These are phyloP conservation scores for Komagataella pastoris DNA, from an alignment of 805 yeast genomes.

Conservation along the genomic window DNA sequence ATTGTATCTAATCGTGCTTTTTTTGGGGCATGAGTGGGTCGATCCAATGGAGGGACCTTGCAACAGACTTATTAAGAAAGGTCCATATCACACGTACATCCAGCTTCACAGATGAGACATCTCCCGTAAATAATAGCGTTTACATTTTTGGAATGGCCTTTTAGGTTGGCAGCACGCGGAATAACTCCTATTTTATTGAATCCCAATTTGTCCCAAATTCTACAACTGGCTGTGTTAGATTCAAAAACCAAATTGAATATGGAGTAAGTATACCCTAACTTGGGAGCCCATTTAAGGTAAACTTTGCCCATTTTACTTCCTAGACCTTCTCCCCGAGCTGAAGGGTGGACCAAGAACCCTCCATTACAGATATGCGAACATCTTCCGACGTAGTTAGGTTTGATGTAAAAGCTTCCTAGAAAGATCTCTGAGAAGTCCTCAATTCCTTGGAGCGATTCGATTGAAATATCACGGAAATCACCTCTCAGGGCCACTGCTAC, in stretches of 20 bases:
- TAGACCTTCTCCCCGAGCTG: slow-evolving; percentile 42
- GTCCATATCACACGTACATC: not conserved
- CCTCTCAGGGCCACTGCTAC: slow-evolving; percentile 48
- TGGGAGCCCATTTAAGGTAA: slow-evolving; percentile 63
- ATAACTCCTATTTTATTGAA: slow-evolving; percentile 69
- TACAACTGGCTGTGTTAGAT: slow-evolving; percentile 61
- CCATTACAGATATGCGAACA: slow-evolving; percentile 83
- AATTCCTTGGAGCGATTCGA: slow-evolving; percentile 7
- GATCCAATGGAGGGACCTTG: not conserved
- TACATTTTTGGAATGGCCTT: slow-evolving; percentile 47
- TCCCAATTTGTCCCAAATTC: slow-evolving; percentile 76
- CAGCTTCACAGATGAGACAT: slow-evolving; percentile 20
- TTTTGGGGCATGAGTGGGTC: not conserved
- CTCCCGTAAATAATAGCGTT: slow-evolving; percentile 76
- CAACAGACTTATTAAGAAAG: not conserved
- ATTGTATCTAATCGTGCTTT: no score
- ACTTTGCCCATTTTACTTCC: slow-evolving; percentile 59
- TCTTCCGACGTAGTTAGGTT: slow-evolving; percentile 79
- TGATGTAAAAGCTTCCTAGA: slow-evolving; percentile 68
- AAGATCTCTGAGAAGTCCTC: slow-evolving; percentile 32
- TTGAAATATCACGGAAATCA: slow-evolving; percentile 6
- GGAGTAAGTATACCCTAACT: slow-evolving; percentile 67
- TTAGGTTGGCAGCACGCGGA: slow-evolving; percentile 60
- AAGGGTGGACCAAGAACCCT: slow-evolving; percentile 60
- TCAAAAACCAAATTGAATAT: slow-evolving; percentile 83